Evolutionary conservation across 345 rosid genomes (phyloP).

Genomic region (Arabidopsis thaliana): DNA sequence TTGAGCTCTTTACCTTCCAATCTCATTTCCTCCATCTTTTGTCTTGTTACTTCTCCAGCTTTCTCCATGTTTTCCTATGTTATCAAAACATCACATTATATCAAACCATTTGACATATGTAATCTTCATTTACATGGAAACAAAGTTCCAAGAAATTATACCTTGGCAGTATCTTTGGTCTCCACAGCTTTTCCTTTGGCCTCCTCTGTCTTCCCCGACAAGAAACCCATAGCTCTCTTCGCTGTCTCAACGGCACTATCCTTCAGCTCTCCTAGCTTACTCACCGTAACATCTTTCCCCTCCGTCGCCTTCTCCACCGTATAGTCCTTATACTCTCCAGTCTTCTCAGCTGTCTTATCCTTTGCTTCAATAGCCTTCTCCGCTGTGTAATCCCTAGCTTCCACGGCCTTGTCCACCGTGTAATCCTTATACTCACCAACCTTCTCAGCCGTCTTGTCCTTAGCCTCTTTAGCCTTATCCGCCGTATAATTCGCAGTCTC

Average conservation of each 20-base stretch:
- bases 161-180: constrained; percentile 54
- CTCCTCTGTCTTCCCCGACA: constrained; percentile 65
- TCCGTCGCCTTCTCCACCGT: constrained; percentile 46
- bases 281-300: constrained; percentile 45
- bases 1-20: constrained; percentile 46
- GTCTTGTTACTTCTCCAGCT: constrained; percentile 56
- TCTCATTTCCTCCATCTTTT: constrained; percentile 62
- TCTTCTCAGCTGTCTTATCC: constrained; percentile 39
- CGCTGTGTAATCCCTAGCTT: constrained; percentile 30
- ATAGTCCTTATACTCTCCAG: constrained; percentile 39
- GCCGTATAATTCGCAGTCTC: constrained; percentile 39
- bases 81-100: background rate
- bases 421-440: constrained; percentile 39
- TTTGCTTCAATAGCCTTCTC: constrained; percentile 41
- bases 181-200: constrained; percentile 56
- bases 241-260: constrained; percentile 66
- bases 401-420: constrained; percentile 31
- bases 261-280: constrained; percentile 54
- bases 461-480: constrained; percentile 39
- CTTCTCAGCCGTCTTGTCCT: constrained; percentile 39
- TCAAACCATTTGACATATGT: background rate
- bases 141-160: background rate
- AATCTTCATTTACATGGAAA: background rate
- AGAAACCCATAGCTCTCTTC: constrained; percentile 56
- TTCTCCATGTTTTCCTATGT: constrained; percentile 51